Conservation (phyloP, 768 basidiomycete species). For the Podaxis pistillaris region DNA sequence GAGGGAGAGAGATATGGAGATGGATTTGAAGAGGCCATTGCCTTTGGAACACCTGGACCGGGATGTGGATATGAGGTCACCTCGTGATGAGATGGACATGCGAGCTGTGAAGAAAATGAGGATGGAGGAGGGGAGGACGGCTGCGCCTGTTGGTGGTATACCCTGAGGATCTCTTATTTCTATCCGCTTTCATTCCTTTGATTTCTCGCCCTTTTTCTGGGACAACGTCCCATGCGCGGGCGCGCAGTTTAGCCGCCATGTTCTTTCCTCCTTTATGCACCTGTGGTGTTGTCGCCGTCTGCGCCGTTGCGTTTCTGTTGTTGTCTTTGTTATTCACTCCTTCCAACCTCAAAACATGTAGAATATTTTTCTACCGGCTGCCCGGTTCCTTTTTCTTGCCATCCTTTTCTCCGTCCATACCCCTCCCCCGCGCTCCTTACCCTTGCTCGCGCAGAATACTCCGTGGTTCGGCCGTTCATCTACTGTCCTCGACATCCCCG, state of each 20-base stretch:
- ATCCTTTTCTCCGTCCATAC: background rate
- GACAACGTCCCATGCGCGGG: constrained; percentile 20
- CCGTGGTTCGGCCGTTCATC: background rate
- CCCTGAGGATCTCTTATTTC: constrained; percentile 37
- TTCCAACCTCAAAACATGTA: constrained; percentile 6
- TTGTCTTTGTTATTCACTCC: background rate
- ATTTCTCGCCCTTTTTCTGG: background rate
- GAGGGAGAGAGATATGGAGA: constrained; percentile 45
- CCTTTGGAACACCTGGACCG: constrained; percentile 45
- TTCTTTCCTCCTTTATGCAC: background rate
- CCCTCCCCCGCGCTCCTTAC: background rate
- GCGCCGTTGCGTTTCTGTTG: background rate
- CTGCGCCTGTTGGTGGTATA: constrained; percentile 43
- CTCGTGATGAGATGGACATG: constrained; percentile 39
- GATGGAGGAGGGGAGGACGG: constrained; percentile 42
- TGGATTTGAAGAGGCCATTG: constrained; percentile 60
- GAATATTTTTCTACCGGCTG: constrained; percentile 3
- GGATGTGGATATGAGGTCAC: constrained; percentile 70
- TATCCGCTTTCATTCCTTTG: too few relatives aligned
- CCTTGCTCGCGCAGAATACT: background rate
- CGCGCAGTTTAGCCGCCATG: constrained; percentile 9
- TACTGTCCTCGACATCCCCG: background rate
- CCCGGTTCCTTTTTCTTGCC: constrained; percentile 22
- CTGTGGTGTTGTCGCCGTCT: background rate
- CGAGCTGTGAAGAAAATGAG: constrained; percentile 71